These are phyloP conservation scores for Narthecium ossifragum DNA, from an alignment of 106 monocot genomes.

Conservation along the genomic window DNA sequence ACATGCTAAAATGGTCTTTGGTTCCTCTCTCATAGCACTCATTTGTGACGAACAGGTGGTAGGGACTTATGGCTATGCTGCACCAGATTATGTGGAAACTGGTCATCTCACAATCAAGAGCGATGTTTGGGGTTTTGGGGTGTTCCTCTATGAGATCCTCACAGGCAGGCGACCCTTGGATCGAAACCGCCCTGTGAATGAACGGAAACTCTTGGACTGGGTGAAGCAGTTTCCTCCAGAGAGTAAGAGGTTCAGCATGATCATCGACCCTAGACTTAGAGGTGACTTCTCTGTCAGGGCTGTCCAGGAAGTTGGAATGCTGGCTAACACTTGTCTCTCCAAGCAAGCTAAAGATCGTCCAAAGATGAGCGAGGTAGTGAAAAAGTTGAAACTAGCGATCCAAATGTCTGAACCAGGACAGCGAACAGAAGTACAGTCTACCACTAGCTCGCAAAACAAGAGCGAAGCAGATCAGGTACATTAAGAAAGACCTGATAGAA, in stretches of 20 bases:
- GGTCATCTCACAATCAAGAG: constrained; percentile 38
- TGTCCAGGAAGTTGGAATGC: constrained; percentile 29
- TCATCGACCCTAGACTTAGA: constrained; percentile 34
- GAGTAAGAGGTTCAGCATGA: constrained; percentile 25
- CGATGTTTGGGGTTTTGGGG: constrained; percentile 40
- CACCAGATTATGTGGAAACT: constrained; percentile 38
- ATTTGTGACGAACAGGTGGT: no score
- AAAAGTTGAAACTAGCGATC: constrained; percentile 3
- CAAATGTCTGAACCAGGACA: not conserved
- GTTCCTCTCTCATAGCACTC: no score
- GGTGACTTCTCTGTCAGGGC: constrained; percentile 14
- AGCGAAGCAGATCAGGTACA: no score
- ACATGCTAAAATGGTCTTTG: no score
- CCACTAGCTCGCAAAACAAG: no score
- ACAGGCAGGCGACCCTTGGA: constrained; percentile 30
- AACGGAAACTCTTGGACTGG: constrained; percentile 39
- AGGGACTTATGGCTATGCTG: constrained; percentile 38
- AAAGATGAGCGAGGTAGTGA: constrained; percentile 26
- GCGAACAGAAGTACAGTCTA: no score
- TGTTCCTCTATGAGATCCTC: constrained; percentile 38
- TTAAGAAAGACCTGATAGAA: no score
- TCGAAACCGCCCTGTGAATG: constrained; percentile 16
- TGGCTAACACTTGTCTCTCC: constrained; percentile 23
- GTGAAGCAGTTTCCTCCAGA: constrained; percentile 30
- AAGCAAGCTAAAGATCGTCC: constrained; percentile 30